Evolutionary conservation across 2,329 filamentous ascomycete genomes (phyloP).

Genomic region (Calonectria leucothoes): DNA sequence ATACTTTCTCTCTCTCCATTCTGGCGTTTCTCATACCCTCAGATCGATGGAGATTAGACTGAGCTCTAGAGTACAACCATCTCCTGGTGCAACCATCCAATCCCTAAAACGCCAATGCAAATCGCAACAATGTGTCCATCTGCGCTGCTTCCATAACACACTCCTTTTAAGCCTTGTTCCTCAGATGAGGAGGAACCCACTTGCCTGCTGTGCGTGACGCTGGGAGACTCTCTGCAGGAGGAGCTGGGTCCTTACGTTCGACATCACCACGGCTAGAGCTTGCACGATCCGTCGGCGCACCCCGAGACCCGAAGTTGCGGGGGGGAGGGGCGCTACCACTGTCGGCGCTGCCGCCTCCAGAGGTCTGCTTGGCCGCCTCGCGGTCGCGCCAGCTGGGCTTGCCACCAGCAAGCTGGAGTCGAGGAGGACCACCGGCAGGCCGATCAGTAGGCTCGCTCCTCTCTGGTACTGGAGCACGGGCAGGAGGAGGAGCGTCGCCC

Average conservation of each 20-base stretch:
- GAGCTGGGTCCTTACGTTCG: slow-evolving; percentile 53
- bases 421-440: slow-evolving; percentile 64
- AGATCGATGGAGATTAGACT: slow-evolving; percentile 47
- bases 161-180: slow-evolving; percentile 46
- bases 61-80: slow-evolving; percentile 53
- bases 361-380: slow-evolving; percentile 63
- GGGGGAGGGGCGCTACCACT: slow-evolving; percentile 51
- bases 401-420: slow-evolving; percentile 69
- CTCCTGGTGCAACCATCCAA: slow-evolving; percentile 45
- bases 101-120: slow-evolving; percentile 53
- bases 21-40: slow-evolving; percentile 45
- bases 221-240: slow-evolving; percentile 61
- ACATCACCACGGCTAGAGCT: slow-evolving; percentile 50
- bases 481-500: slow-evolving; percentile 46
- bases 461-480: slow-evolving; percentile 50
- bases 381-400: slow-evolving; percentile 81
- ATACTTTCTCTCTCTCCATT: slow-evolving; percentile 44
- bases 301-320: slow-evolving; percentile 49
- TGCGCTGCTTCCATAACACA: slow-evolving; percentile 27
- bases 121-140: slow-evolving; percentile 42
- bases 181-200: slow-evolving; percentile 65
- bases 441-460: slow-evolving; percentile 62
- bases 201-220: slow-evolving; percentile 67
- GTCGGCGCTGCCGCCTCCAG: slow-evolving; percentile 52
- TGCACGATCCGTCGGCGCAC: slow-evolving; percentile 56